These are phyloP conservation scores for Candida boleticola DNA, from an alignment of 805 yeast genomes.

Conservation along the genomic window DNA sequence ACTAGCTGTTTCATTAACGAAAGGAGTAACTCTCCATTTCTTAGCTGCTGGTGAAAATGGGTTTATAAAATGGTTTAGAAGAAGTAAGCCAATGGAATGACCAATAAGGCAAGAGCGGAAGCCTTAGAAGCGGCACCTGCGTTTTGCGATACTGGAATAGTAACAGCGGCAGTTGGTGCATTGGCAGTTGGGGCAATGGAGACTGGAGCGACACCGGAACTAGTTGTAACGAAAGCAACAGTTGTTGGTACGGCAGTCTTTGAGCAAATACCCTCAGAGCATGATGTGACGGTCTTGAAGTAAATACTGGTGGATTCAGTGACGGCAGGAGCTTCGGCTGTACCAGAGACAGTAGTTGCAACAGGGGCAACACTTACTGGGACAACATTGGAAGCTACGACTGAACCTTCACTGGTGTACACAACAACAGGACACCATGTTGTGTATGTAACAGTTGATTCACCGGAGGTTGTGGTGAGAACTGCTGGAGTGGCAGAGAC, in stretches of 20 bases:
- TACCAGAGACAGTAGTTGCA: constrained; percentile 10
- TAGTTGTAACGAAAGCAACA: constrained; percentile 6
- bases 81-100: constrained; percentile 36
- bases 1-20: too few species aligned
- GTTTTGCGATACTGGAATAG: constrained; percentile 11
- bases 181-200: background rate
- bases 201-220: constrained; percentile 10
- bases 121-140: constrained; percentile 20
- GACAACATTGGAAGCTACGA: constrained; percentile 10
- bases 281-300: background rate
- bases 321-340: constrained; percentile 14
- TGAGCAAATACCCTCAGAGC: background rate
- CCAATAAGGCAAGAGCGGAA: constrained; percentile 26
- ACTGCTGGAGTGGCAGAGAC: constrained; percentile 17
- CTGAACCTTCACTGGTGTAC: constrained; percentile 14
- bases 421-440: constrained; percentile 17
- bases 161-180: constrained; percentile 11
- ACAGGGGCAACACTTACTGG: constrained; percentile 10
- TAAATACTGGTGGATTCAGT: constrained; percentile 6
- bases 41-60: too few species aligned
- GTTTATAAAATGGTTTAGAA: constrained; percentile 61
- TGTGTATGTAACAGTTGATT: constrained; percentile 19
- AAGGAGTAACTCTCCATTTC: too few species aligned
- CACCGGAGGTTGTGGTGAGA: constrained; percentile 6
- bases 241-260: constrained; percentile 5